Percentiles rank a stretch among this genome's conserved stretches.
These are phyloP conservation scores for Adiantum capillusveneris DNA, from an alignment of 75 land plant genomes.

Conservation along the genomic window DNA sequence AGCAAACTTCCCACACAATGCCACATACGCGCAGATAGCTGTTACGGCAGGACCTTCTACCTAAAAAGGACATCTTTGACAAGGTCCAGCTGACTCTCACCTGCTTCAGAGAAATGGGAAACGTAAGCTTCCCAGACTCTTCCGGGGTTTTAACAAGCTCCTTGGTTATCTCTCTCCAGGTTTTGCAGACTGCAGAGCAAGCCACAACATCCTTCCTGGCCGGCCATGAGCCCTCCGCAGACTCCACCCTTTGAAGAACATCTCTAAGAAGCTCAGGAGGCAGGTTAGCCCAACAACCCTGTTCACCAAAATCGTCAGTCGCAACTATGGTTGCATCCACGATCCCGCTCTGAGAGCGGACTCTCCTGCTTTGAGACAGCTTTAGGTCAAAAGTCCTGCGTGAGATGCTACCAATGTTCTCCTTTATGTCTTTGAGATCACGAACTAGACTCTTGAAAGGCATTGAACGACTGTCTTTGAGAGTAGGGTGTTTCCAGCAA, in stretches of 20 bases:
- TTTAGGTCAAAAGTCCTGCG: constrained; percentile 1
- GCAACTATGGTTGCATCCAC: constrained; percentile 13
- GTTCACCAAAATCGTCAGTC: background rate
- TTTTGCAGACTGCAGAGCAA: constrained; percentile 68
- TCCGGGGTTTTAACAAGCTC: constrained; percentile 35
- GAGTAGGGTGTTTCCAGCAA: too few species aligned
- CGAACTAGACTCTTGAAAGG: too few species aligned
- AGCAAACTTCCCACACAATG: too few species aligned
- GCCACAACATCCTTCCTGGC: constrained; percentile 51
- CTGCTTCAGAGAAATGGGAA: constrained; percentile 68
- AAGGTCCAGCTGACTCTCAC: constrained; percentile 16
- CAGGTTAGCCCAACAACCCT: constrained; percentile 41
- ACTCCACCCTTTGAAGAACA: constrained; percentile 55
- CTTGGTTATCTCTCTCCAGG: constrained; percentile 63
- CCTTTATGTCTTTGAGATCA: background rate
- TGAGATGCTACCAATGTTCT: background rate
- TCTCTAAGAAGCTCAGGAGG: constrained; percentile 69
- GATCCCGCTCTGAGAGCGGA: constrained; percentile 39
- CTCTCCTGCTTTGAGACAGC: constrained; percentile 22
- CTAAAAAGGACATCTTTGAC: too few species aligned
- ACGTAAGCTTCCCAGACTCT: constrained; percentile 49
- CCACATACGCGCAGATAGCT: too few species aligned
- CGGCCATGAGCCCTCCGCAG: constrained; percentile 61
- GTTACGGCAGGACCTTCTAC: too few species aligned
- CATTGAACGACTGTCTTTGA: too few species aligned